Evolutionary conservation across 2,329 filamentous ascomycete species (phyloP), one percentile per base, ranked within the genome.

Genomic region (Hymenoscyphus infarciens): DNA sequence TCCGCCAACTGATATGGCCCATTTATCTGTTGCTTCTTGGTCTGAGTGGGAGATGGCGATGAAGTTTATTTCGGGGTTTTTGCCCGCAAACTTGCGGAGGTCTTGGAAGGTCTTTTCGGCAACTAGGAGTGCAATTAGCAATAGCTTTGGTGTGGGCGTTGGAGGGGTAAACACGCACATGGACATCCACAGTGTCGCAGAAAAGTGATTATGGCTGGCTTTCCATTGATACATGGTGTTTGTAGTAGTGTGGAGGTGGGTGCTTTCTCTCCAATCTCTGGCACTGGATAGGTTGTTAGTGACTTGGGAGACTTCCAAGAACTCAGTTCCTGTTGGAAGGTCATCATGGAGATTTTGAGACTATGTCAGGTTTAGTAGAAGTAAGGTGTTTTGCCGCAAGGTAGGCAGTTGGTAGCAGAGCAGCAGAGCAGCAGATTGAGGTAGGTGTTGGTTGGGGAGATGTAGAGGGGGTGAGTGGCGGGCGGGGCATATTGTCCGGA

Each of bases 111-210:
- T 83, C 73, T 89, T 89, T 72, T 90, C 87, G 15, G 87, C 87
- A 73, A 73, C 68, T 71, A 10, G 8, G 33, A 52, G 38, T 13
- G 15, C 19, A 6, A 42, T 66, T 56, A 65, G 57, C n/a, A 42
- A 29, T 35, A n/a, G 4, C 15, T 25, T 3, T 25, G 31, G 19
- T 22, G 19, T 59, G 5, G 13, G 22, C 27, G 19, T 59, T 10
- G 13, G 13, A 22, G 25, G 5, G 5, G 8, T 10, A 7, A 16
- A 27, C 10, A 75, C 81, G 72, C 81, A 89, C 88, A 90, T 11
- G 88, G 88, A 76, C 88, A 90, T 38, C 88, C 89, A 72, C 88
- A 91, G 73, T 91, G 88, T 38, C 89, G 80, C 5, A 92, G 79
- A 70, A 92, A 92, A 16, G 85, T 81, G 22, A 92, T 75, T 1